phyloP scores from a whole-genome alignment of 2,329 filamentous ascomycete species.

The Ascochyta fabae region DNA sequence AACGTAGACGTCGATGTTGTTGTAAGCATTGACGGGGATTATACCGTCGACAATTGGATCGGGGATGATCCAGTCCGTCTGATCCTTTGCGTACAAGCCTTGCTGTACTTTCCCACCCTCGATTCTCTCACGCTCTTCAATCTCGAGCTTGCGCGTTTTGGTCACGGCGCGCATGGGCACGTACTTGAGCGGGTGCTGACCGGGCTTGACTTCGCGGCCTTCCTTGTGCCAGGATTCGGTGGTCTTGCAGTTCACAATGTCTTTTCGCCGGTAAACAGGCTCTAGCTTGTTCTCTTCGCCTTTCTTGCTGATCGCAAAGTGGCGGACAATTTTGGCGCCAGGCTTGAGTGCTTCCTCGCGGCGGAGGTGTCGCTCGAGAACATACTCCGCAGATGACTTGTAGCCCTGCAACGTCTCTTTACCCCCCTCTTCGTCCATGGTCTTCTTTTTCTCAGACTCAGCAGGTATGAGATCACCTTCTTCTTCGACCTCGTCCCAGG shows the following conservation, averaged over 20 bases:
- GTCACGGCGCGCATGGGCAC: conserved; percentile 94
- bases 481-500: conserved; percentile 81
- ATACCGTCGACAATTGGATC: conserved; percentile 81
- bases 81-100: conserved; percentile 79
- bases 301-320: conserved; percentile 74
- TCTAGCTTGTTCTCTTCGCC: conserved; percentile 76
- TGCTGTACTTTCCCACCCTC: conserved; percentile 84
- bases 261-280: conserved; percentile 78
- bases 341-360: conserved; percentile 87
- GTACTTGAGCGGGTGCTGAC: conserved; percentile 78
- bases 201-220: conserved; percentile 75
- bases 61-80: conserved; percentile 96
- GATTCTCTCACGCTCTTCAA: conserved; percentile 80
- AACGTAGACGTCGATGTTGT: conserved; percentile 95
- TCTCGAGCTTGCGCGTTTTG: conserved; percentile 82
- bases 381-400: conserved; percentile 83
- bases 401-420: conserved; percentile 83
- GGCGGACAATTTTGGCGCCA: conserved; percentile 71
- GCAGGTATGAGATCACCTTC: conserved; percentile 75
- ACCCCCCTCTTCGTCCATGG: conserved; percentile 74
- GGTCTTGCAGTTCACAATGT: conserved; percentile 85
- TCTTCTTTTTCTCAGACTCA: conserved; percentile 65
- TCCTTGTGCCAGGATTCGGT: conserved; percentile 98
- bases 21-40: conserved; percentile 93
- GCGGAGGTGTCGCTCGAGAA: conserved; percentile 83